phyloP scores from a whole-genome alignment of 2,329 filamentous ascomycete genomes.

The Penicillium capsulatum region DNA sequence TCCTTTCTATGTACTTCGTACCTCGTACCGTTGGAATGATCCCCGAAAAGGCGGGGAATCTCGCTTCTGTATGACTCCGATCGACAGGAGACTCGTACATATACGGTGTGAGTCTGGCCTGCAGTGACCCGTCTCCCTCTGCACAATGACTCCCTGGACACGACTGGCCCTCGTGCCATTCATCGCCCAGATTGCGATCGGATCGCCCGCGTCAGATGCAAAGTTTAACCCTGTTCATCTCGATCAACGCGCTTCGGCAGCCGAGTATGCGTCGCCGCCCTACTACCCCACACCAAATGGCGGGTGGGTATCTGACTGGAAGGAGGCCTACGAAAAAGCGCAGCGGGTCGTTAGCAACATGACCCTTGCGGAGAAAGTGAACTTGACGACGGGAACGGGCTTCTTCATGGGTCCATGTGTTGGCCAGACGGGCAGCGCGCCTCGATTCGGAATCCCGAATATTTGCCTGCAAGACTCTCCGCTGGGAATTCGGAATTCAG shows the following conservation, averaged over 20 bases:
- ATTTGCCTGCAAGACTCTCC: slow-evolving; percentile 70
- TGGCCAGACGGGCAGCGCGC: slow-evolving; percentile 70
- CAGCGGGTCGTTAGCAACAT: slow-evolving; percentile 65
- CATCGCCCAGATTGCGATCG: slow-evolving; percentile 9
- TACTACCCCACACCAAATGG: slow-evolving; percentile 71
- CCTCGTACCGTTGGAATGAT: no score
- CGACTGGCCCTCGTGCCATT: slow-evolving; percentile 16
- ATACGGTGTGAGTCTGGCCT: neutral
- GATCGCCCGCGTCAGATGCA: slow-evolving; percentile 11
- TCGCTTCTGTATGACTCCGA: no score
- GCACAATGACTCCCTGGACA: slow-evolving; percentile 19
- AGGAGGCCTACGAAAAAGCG: slow-evolving; percentile 66
- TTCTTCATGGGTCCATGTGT: slow-evolving; percentile 70
- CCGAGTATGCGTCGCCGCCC: slow-evolving; percentile 42
- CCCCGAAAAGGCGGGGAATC: no score
- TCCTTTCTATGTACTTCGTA: neutral
- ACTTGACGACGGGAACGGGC: slow-evolving; percentile 68
- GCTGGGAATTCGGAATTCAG: slow-evolving; percentile 66
- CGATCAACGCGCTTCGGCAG: slow-evolving; percentile 16
- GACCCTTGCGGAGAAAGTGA: slow-evolving; percentile 77
- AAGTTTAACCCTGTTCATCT: slow-evolving; percentile 6
- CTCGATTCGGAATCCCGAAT: slow-evolving; percentile 66
- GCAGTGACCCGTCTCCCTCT: slow-evolving; percentile 2
- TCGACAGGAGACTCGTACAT: no score
- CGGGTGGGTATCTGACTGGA: slow-evolving; percentile 67